Conservation (phyloP, 768 basidiomycete genomes). For the Rhizopogon roseolus region DNA sequence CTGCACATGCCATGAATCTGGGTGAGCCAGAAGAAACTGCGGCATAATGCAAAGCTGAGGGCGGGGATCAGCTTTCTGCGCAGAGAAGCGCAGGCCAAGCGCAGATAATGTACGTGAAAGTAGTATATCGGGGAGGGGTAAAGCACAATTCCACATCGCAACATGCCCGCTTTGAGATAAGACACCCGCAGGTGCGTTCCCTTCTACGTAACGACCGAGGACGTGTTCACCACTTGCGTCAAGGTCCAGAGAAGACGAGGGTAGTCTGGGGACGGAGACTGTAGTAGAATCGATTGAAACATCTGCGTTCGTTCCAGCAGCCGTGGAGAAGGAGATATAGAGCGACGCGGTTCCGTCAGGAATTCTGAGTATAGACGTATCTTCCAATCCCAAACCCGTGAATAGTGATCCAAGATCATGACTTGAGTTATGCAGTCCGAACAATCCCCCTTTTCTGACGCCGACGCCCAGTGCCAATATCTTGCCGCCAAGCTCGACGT, state of each 20-base stretch:
- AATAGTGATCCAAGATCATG: conserved; percentile 37
- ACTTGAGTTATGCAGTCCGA: conserved; percentile 28
- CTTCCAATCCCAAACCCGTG: conserved; percentile 22
- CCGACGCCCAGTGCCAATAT: conserved; percentile 65
- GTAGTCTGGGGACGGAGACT: conserved; percentile 5
- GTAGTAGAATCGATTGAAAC: conserved; percentile 6
- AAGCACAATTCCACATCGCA: conserved; percentile 25
- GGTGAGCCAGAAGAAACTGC: conserved; percentile 24
- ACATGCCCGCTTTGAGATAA: conserved; percentile 18
- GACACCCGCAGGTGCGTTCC: conserved; percentile 16
- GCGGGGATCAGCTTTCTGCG: background rate
- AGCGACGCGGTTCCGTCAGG: conserved; percentile 16
- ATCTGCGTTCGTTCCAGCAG: conserved; percentile 4
- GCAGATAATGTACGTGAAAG: conserved; percentile 16
- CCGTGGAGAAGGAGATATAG: conserved; percentile 22
- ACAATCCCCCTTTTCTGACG: conserved; percentile 41
- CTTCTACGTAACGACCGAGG: conserved; percentile 16
- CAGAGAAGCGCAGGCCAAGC: conserved; percentile 19
- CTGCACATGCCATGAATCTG: conserved; percentile 16
- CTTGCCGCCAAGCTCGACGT: conserved; percentile 64
- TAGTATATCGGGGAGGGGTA: conserved; percentile 19
- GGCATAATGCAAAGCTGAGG: conserved; percentile 13
- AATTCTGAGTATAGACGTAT: conserved; percentile 20
- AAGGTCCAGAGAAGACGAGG: conserved; percentile 15
- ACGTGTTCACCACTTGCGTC: conserved; percentile 5